These are phyloP conservation scores for Aureobasidium vineae DNA, from an alignment of 2,329 filamentous ascomycete genomes.

Conservation along the genomic window DNA sequence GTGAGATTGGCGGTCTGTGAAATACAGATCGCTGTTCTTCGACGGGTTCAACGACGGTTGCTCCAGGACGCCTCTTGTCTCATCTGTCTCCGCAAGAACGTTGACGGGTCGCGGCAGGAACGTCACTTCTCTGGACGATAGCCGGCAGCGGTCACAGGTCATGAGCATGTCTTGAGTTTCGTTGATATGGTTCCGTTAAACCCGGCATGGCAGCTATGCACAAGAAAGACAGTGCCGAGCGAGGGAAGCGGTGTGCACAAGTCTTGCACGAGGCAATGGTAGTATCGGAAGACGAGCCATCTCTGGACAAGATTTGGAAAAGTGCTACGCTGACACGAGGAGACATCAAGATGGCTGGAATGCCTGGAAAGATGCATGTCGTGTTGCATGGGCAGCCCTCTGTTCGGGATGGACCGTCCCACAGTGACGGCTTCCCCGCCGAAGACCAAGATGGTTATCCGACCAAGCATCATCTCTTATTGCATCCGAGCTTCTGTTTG, in stretches of 20 bases:
- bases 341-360: conserved; percentile 5
- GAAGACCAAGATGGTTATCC: background rate
- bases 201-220: conserved; percentile 18
- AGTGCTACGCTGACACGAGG: conserved; percentile 18
- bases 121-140: conserved; percentile 9
- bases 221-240: conserved; percentile 9
- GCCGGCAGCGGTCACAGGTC: conserved; percentile 3
- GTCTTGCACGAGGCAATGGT: background rate
- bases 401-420: conserved; percentile 4
- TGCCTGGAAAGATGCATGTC: background rate
- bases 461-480: background rate
- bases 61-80: conserved; percentile 24
- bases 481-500: background rate
- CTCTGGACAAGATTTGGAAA: conserved; percentile 1
- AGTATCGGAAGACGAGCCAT: background rate
- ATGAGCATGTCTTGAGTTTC: conserved; percentile 12
- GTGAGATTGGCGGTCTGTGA: conserved; percentile 9
- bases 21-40: conserved; percentile 15
- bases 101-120: conserved; percentile 21
- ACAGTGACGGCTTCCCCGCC: conserved; percentile 5
- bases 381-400: conserved; percentile 2
- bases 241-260: conserved; percentile 4
- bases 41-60: conserved; percentile 9
- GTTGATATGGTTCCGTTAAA: conserved; percentile 4
- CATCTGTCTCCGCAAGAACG: conserved; percentile 22